Conservation (phyloP, 2,329 filamentous ascomycete species). For the Hypoxylon rubiginosum region DNA sequence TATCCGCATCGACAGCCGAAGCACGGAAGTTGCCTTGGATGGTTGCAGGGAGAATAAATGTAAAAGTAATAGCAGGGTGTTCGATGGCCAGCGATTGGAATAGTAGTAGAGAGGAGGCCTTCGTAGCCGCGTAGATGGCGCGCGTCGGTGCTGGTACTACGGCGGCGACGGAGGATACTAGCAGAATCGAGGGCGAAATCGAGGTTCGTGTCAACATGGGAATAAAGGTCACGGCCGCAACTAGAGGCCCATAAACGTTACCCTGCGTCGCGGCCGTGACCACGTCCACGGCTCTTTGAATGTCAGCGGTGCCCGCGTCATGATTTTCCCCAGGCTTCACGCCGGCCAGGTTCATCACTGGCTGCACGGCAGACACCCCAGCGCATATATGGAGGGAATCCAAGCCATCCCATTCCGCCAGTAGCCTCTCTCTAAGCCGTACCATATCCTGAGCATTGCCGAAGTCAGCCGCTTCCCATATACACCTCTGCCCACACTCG, state of each 20-base stretch:
- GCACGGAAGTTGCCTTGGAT: constrained; percentile 54
- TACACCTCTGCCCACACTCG: constrained; percentile 49
- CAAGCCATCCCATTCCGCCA: constrained; percentile 48
- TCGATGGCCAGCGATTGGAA: constrained; percentile 54
- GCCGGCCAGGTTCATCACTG: constrained; percentile 50
- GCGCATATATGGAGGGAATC: constrained; percentile 52
- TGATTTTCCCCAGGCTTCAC: constrained; percentile 29
- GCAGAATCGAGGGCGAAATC: constrained; percentile 46
- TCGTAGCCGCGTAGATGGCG: constrained; percentile 53
- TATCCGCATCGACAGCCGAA: constrained; percentile 51
- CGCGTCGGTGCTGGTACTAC: constrained; percentile 53
- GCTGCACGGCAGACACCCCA: constrained; percentile 53
- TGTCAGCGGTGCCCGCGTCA: constrained; percentile 42
- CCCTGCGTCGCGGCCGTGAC: constrained; percentile 46
- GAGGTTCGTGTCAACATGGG: constrained; percentile 52
- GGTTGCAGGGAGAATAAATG: constrained; percentile 51
- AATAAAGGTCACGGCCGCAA: constrained; percentile 50
- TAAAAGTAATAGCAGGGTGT: constrained; percentile 51
- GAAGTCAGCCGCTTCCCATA: constrained; percentile 50
- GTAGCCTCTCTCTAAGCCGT: constrained; percentile 44
- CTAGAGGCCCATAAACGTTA: constrained; percentile 51
- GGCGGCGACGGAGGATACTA: constrained; percentile 50
- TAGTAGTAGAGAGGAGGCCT: constrained; percentile 52
- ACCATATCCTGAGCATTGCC: constrained; percentile 48
- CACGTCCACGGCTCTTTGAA: constrained; percentile 45